Evolutionary conservation across 805 yeast species (phyloP).

Genomic region (Candida ovalis): DNA sequence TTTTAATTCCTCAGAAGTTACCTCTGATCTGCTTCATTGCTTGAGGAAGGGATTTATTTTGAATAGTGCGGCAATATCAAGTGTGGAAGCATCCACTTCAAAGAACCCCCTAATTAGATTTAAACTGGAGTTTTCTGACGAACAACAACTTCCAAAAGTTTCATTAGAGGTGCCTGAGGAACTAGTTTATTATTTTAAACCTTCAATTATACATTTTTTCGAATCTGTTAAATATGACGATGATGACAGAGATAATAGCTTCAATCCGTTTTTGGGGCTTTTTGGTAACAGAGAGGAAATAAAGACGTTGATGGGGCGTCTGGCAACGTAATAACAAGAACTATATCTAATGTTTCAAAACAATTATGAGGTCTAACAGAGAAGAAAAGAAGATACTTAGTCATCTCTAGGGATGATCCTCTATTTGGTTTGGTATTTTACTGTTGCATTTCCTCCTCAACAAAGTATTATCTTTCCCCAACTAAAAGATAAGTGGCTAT

Average conservation of each 20-base stretch:
- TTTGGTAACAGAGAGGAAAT: slow-evolving; percentile 6
- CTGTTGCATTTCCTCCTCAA: no score
- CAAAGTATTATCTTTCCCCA: no score
- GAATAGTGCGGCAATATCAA: slow-evolving; percentile 9
- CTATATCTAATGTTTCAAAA: no score
- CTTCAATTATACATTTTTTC: background rate
- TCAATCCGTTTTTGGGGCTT: slow-evolving; percentile 14
- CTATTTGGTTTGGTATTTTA: no score
- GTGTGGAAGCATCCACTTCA: slow-evolving; percentile 2
- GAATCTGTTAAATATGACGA: background rate
- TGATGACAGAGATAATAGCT: background rate
- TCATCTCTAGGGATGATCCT: no score
- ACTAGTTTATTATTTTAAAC: background rate
- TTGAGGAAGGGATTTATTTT: slow-evolving; percentile 9
- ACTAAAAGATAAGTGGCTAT: no score
- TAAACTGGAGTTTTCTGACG: slow-evolving; percentile 5
- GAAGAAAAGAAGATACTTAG: no score
- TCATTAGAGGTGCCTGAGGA: slow-evolving; percentile 5
- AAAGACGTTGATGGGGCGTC: background rate
- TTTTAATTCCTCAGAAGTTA: background rate
- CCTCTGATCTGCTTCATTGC: slow-evolving; percentile 6
- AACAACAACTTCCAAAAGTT: slow-evolving; percentile 9
- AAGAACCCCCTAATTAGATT: slow-evolving; percentile 13
- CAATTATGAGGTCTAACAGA: no score
- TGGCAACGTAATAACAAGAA: no score